These are phyloP conservation scores for Endothia cerciana DNA, from an alignment of 2,329 filamentous ascomycete species.

Conservation along the genomic window DNA sequence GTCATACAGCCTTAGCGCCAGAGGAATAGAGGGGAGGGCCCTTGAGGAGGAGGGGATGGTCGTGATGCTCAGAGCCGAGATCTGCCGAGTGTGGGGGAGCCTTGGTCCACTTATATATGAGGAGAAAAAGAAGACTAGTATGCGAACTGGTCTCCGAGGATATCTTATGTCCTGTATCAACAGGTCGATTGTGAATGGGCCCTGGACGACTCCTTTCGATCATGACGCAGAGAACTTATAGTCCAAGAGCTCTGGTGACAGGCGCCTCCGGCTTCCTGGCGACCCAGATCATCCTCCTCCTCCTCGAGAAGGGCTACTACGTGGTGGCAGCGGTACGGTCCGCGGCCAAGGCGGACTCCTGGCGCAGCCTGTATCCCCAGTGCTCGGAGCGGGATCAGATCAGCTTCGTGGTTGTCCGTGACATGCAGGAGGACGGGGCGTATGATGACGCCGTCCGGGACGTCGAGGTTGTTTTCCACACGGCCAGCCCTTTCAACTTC, in stretches of 20 bases:
- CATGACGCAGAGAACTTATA: background rate
- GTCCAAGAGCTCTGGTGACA: background rate
- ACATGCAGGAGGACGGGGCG: conserved; percentile 4
- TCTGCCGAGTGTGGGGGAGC: background rate
- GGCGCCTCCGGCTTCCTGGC: conserved; percentile 8
- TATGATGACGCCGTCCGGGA: conserved; percentile 7
- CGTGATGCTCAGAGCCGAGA: background rate
- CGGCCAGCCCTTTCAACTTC: conserved; percentile 10
- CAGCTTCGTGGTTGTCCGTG: background rate
- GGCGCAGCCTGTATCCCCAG: background rate
- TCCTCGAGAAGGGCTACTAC: conserved; percentile 5
- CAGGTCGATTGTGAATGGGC: background rate
- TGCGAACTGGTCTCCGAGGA: background rate
- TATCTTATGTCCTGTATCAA: background rate
- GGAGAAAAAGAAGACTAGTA: background rate
- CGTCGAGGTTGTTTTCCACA: conserved; percentile 5
- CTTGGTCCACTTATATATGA: background rate
- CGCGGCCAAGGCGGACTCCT: conserved; percentile 7
- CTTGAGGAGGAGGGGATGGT: background rate
- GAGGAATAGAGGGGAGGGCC: background rate
- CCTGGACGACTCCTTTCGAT: background rate
- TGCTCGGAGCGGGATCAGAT: background rate
- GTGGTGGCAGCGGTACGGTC: conserved; percentile 5
- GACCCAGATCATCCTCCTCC: conserved; percentile 8
- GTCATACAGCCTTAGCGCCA: background rate